Evolutionary conservation across 164 flowering plant species (phyloP).

Genomic region (Litsea cubeba): DNA sequence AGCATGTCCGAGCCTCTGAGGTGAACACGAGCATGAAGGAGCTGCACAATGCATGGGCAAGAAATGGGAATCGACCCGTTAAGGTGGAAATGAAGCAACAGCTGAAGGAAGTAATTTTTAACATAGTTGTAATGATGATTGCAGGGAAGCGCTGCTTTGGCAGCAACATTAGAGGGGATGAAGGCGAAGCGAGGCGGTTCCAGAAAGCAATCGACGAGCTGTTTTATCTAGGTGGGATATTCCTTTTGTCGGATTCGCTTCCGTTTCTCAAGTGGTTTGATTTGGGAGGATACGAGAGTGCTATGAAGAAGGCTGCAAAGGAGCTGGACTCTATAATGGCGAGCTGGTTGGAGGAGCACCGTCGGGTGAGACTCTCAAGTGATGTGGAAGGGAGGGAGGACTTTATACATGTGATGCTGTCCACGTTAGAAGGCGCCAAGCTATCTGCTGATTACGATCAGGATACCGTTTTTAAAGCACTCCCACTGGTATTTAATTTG

Average conservation of each 20-base stretch:
- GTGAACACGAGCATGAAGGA: constrained; percentile 7
- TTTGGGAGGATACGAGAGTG: constrained; percentile 15
- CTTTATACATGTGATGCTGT: constrained; percentile 10
- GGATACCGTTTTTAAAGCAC: constrained; percentile 8
- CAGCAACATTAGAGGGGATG: not conserved
- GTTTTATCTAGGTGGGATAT: constrained; percentile 9
- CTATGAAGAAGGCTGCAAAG: constrained; percentile 13
- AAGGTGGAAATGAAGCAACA: constrained; percentile 17
- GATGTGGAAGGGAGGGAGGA: not conserved
- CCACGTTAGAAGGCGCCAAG: constrained; percentile 3
- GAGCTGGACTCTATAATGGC: constrained; percentile 12
- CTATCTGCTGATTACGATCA: not conserved
- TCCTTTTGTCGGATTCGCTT: constrained; percentile 18
- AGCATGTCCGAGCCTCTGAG: constrained; percentile 6
- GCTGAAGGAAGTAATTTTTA: constrained; percentile 15
- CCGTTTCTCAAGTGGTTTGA: constrained; percentile 22
- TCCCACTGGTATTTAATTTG: not conserved
- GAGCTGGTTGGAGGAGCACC: constrained; percentile 15
- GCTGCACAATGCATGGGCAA: constrained; percentile 7
- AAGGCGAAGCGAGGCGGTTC: not conserved
- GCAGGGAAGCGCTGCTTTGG: constrained; percentile 21
- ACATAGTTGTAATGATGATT: constrained; percentile 11
- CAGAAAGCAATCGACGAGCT: constrained; percentile 5
- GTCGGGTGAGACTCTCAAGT: constrained; percentile 13
- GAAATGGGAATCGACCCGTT: not conserved